Percentiles rank a stretch among this genome's conserved stretches.
phyloP scores from a whole-genome alignment of 495 filamentous ascomycete genomes.

The Friedmanniomyces simplex region DNA sequence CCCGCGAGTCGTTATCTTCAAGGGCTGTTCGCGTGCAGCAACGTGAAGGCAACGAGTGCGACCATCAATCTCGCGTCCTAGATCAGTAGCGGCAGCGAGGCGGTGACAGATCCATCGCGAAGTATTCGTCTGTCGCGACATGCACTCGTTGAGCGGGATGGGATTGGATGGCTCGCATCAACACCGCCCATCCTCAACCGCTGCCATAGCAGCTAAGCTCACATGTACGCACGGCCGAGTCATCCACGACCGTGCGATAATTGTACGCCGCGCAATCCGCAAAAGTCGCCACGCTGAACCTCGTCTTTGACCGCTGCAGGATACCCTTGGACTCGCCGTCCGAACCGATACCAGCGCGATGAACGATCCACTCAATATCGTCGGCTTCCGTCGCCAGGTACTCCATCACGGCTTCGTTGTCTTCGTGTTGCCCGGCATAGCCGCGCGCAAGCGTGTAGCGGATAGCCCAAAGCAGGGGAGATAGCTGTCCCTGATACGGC shows the following conservation, averaged over 20 bases:
- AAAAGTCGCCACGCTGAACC: neutral
- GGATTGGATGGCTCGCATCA: no score
- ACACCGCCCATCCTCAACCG: neutral
- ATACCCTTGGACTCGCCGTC: neutral
- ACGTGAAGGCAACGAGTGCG: no score
- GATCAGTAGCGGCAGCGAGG: no score
- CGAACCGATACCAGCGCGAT: neutral
- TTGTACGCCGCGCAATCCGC: neutral
- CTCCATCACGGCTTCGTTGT: conserved; percentile 3
- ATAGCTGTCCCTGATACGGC: neutral
- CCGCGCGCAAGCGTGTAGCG: neutral
- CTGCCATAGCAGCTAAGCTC: neutral
- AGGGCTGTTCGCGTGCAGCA: no score
- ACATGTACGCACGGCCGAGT: neutral
- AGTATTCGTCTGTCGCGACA: no score
- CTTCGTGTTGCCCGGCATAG: neutral
- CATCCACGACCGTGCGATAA: neutral
- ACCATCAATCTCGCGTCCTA: no score
- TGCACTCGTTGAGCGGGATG: no score
- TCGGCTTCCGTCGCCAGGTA: neutral
- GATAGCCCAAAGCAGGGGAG: neutral
- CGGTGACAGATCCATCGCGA: no score
- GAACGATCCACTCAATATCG: conserved; percentile 2
- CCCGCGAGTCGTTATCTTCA: no score
- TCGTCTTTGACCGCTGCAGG: neutral